These are phyloP conservation scores for Byssothecium circinans DNA, from an alignment of 2,329 filamentous ascomycete species.

Conservation along the genomic window DNA sequence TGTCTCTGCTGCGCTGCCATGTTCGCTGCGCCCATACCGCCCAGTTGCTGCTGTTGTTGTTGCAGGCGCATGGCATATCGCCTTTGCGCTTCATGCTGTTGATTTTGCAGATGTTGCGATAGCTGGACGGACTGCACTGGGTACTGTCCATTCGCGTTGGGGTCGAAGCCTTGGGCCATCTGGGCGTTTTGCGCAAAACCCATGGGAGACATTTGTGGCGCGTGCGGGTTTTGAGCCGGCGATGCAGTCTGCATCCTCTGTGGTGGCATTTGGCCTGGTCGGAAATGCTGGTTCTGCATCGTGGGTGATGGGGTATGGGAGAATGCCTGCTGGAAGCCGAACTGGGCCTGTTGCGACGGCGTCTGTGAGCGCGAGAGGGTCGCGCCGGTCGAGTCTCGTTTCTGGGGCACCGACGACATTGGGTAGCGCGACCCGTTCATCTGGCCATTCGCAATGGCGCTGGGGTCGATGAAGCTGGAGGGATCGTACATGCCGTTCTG, in stretches of 20 bases:
- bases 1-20: constrained; percentile 44
- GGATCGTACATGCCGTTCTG: constrained; percentile 41
- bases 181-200: constrained; percentile 38
- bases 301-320: constrained; percentile 93
- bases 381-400: constrained; percentile 82
- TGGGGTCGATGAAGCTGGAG: constrained; percentile 44
- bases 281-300: constrained; percentile 77
- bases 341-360: constrained; percentile 70
- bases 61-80: constrained; percentile 80
- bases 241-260: constrained; percentile 82
- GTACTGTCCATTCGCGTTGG: constrained; percentile 49
- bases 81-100: constrained; percentile 67
- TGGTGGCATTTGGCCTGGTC: constrained; percentile 57
- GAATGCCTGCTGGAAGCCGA: constrained; percentile 70
- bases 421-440: constrained; percentile 85
- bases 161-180: constrained; percentile 44
- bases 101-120: constrained; percentile 52
- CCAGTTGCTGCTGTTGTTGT: constrained; percentile 62
- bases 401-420: constrained; percentile 90
- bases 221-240: constrained; percentile 75
- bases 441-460: constrained; percentile 46
- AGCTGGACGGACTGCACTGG: constrained; percentile 50
- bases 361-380: constrained; percentile 94
- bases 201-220: constrained; percentile 47
- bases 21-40: constrained; percentile 43